Percentiles rank a stretch among this genome's conserved stretches.
Conservation (phyloP, 257 asterid species). For the Capsicum pubescens region DNA sequence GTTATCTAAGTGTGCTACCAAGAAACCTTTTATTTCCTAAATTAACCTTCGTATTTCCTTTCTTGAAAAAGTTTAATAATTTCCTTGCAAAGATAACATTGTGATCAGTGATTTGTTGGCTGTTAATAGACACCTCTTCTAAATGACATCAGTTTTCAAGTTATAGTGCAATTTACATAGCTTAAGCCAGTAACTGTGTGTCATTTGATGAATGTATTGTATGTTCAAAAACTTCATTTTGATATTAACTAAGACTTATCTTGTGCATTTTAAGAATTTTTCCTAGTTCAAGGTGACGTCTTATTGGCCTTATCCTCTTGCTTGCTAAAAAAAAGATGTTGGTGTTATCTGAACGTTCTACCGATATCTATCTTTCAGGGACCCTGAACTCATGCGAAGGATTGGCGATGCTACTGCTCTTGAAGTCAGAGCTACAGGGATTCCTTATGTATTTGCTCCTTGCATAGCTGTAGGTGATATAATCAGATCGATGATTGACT, state of each 20-base stretch:
- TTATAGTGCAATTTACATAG: background rate
- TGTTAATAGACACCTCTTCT: background rate
- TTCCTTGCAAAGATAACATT: background rate
- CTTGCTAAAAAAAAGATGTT: background rate
- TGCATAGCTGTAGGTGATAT: conserved; percentile 80
- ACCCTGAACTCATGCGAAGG: conserved; percentile 48
- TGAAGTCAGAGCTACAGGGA: conserved; percentile 92
- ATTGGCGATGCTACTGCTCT: conserved; percentile 89
- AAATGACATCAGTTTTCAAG: conserved; percentile 14
- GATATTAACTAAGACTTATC: background rate
- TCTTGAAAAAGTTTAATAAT: background rate
- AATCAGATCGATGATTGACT: conserved; percentile 2
- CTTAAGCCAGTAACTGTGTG: background rate
- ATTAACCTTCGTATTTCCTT: background rate
- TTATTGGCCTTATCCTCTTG: background rate
- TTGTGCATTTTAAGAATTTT: background rate
- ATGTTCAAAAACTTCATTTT: background rate
- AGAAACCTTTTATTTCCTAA: background rate
- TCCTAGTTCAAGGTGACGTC: background rate
- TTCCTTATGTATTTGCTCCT: conserved; percentile 88
- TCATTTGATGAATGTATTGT: conserved; percentile 16
- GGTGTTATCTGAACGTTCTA: conserved; percentile 2
- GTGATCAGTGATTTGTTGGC: background rate
- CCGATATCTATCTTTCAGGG: conserved; percentile 51
- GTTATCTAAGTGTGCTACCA: background rate